Conservation (phyloP, 345 rosid genomes). For the Gossypium anomalum region DNA sequence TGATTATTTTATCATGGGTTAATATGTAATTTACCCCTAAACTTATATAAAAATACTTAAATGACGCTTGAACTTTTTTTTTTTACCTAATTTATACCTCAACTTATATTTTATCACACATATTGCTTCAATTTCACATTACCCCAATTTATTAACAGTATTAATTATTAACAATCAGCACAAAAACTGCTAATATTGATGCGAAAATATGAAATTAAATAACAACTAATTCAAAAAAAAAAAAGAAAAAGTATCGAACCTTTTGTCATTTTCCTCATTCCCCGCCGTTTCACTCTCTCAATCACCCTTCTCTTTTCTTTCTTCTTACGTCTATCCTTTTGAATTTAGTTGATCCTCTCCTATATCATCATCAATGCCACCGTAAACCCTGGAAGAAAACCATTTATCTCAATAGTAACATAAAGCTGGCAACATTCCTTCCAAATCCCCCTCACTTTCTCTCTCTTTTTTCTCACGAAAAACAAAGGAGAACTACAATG, state of each 20-base stretch:
- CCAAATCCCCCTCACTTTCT: conserved; percentile 10
- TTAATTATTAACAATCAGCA: no score
- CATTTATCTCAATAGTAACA: background rate
- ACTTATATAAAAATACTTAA: no score
- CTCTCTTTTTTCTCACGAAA: background rate
- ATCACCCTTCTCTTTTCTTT: background rate
- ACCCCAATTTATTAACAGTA: no score
- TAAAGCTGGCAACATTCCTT: conserved; percentile 4
- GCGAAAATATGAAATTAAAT: no score
- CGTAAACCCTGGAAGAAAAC: conserved; percentile 21
- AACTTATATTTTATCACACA: no score
- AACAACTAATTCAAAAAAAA: no score
- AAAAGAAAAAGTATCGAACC: no score
- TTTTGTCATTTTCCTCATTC: conserved; percentile 1
- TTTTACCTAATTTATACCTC: no score
- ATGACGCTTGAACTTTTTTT: no score
- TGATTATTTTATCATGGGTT: background rate
- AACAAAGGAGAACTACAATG: conserved; percentile 19
- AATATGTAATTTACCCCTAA: no score
- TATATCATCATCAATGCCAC: conserved; percentile 22
- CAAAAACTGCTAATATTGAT: no score
- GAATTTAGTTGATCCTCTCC: background rate
- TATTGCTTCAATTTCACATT: no score
- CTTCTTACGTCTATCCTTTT: background rate
- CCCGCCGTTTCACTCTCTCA: conserved; percentile 27